Percentiles rank a stretch among this genome's conserved stretches.
phyloP scores from a whole-genome alignment of 1,139 yeast genomes.

The Eremothecium cymbalariae region DNA sequence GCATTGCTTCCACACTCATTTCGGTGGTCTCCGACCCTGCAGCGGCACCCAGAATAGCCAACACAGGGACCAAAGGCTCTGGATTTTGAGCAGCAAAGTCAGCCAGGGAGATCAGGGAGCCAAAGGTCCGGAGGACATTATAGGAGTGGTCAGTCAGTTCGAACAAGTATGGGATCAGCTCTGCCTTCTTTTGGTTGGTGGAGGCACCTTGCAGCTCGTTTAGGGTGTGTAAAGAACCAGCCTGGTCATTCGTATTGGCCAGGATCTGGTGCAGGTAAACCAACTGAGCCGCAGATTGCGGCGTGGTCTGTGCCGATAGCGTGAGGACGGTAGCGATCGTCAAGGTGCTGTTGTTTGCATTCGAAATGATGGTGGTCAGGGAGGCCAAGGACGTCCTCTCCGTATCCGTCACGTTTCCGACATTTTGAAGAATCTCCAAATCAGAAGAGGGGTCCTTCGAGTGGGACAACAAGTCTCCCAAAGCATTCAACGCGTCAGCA shows the following conservation, averaged over 20 bases:
- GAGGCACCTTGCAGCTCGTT: constrained; percentile 15
- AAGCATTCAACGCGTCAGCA: too few species aligned
- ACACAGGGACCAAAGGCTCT: constrained; percentile 21
- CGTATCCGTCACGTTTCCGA: constrained; percentile 22
- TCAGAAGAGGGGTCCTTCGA: constrained; percentile 19
- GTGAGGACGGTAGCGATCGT: constrained; percentile 19
- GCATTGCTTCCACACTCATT: constrained; percentile 16
- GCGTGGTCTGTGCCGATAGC: too few species aligned
- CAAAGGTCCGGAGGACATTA: constrained; percentile 24
- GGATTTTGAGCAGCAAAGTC: constrained; percentile 23
- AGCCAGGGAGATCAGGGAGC: constrained; percentile 23
- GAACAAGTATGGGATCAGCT: constrained; percentile 23
- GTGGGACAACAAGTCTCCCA: constrained; percentile 15
- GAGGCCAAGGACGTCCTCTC: constrained; percentile 21
- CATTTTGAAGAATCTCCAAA: constrained; percentile 17
- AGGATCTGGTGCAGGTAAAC: constrained; percentile 21
- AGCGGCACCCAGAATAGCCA: constrained; percentile 20
- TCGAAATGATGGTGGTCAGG: constrained; percentile 15
- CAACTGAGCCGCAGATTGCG: constrained; percentile 23
- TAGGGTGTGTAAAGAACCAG: constrained; percentile 20
- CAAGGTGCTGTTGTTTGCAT: constrained; percentile 19
- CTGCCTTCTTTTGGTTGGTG: constrained; percentile 9
- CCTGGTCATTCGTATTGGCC: constrained; percentile 18
- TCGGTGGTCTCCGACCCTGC: constrained; percentile 8
- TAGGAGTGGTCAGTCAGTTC: constrained; percentile 22